Evolutionary conservation across 805 yeast genomes (phyloP).

Genomic region (Candida berthetii): DNA sequence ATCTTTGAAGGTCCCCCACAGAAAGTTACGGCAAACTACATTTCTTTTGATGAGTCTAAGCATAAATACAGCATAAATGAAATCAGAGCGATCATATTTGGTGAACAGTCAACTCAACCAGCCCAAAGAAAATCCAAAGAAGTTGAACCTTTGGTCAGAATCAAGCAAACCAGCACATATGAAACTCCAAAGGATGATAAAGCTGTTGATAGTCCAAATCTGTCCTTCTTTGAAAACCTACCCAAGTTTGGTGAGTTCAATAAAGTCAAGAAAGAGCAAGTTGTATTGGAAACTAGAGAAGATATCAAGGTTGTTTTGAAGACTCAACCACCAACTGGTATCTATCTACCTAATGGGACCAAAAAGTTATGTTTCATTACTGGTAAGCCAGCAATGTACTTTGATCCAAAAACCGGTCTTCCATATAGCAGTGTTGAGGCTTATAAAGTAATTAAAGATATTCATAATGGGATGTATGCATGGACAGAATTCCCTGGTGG

Average conservation of each 20-base stretch:
- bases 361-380: conserved; percentile 68
- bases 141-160: conserved; percentile 42
- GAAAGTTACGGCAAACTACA: conserved; percentile 45
- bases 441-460: conserved; percentile 56
- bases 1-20: conserved; percentile 66
- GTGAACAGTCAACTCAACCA: conserved; percentile 47
- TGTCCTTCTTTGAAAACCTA: conserved; percentile 24
- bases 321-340: conserved; percentile 73
- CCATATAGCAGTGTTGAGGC: conserved; percentile 83
- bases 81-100: conserved; percentile 44
- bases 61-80: conserved; percentile 22
- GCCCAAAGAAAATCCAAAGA: conserved; percentile 49
- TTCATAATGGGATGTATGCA: conserved; percentile 47
- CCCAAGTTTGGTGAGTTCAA: conserved; percentile 59
- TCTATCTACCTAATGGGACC: conserved; percentile 61
- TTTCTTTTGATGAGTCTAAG: conserved; percentile 47
- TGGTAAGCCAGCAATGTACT: conserved; percentile 74
- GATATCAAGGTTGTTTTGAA: conserved; percentile 44
- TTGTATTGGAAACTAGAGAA: conserved; percentile 37
- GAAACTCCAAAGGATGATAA: conserved; percentile 29
- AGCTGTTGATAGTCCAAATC: conserved; percentile 36
- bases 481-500: conserved; percentile 48
- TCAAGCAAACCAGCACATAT: conserved; percentile 21
- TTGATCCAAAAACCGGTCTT: conserved; percentile 84
- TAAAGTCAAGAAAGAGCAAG: conserved; percentile 32